Evolutionary conservation across 768 basidiomycete genomes (phyloP).

Genomic region (Phaffia tasmanica): DNA sequence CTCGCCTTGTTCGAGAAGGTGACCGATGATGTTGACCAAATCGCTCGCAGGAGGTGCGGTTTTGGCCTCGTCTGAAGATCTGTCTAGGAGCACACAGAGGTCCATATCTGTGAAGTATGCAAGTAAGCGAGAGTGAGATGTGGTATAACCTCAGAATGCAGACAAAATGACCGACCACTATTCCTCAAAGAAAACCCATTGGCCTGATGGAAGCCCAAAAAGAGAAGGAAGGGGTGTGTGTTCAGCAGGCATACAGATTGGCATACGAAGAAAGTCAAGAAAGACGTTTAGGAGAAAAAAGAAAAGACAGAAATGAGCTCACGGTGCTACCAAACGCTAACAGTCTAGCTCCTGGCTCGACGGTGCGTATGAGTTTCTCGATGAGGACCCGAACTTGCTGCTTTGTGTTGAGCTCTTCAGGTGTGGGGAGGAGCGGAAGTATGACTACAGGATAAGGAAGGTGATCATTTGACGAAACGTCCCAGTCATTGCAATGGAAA

Average conservation of each 20-base stretch:
- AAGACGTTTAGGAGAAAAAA: neutral
- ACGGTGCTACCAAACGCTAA: slow-evolving; percentile 78
- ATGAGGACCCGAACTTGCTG: slow-evolving; percentile 91
- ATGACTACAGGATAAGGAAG: slow-evolving; percentile 44
- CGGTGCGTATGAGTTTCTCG: slow-evolving; percentile 86
- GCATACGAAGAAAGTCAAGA: neutral
- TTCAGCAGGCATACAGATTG: neutral
- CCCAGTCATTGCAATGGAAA: no score
- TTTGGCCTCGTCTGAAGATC: slow-evolving; percentile 55
- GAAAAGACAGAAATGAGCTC: slow-evolving; percentile 1
- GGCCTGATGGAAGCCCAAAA: slow-evolving; percentile 4
- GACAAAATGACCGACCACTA: slow-evolving; percentile 8
- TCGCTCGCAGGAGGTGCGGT: slow-evolving; percentile 49
- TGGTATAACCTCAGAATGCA: neutral
- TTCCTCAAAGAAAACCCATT: slow-evolving; percentile 25
- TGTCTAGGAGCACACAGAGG: slow-evolving; percentile 89
- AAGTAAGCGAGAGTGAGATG: neutral
- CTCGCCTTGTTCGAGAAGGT: slow-evolving; percentile 82
- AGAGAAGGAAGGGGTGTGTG: neutral
- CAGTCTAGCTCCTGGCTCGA: slow-evolving; percentile 81
- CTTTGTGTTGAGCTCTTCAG: slow-evolving; percentile 84
- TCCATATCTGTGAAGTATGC: slow-evolving; percentile 69
- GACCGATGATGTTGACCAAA: slow-evolving; percentile 86
- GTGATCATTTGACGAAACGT: no score
- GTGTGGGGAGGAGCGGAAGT: slow-evolving; percentile 75